Evolutionary conservation across 805 yeast genomes (phyloP).

Genomic region (Metschnikowia kofuensis): DNA sequence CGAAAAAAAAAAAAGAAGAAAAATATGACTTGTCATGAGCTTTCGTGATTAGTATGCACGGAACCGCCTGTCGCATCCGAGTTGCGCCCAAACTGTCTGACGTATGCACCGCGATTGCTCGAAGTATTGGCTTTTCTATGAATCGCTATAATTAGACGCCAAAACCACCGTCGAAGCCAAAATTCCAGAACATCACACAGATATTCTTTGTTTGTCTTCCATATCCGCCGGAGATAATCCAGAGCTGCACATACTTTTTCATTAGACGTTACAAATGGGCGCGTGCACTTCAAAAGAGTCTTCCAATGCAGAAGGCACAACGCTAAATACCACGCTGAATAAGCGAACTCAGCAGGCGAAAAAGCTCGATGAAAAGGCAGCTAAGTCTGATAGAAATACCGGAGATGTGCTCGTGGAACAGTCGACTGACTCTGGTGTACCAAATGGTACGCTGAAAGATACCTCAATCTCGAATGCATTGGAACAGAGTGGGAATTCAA

Average conservation of each 20-base stretch:
- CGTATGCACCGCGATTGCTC: conserved; percentile 12
- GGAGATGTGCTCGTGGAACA: neutral
- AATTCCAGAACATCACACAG: no score
- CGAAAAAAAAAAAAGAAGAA: no score
- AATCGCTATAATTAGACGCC: no score
- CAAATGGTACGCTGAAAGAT: conserved; percentile 4
- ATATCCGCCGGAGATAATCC: neutral
- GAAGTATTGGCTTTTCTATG: neutral
- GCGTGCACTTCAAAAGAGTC: conserved; percentile 14
- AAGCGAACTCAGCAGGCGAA: conserved; percentile 18
- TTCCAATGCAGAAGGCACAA: conserved; percentile 1
- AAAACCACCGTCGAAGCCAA: no score
- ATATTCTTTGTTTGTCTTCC: neutral
- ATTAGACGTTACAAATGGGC: conserved; percentile 9
- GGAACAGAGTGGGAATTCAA: conserved; percentile 1
- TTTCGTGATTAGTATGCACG: neutral
- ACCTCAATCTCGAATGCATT: neutral
- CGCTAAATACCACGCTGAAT: conserved; percentile 5
- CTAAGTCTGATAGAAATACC: neutral
- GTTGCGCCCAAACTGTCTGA: conserved; percentile 10
- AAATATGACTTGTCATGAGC: neutral
- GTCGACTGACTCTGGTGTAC: neutral
- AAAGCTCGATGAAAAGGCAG: conserved; percentile 3
- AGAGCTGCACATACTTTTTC: neutral
- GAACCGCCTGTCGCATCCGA: conserved; percentile 1